phyloP scores from a whole-genome alignment of 495 filamentous ascomycete species.

The Talaromyces liani region DNA sequence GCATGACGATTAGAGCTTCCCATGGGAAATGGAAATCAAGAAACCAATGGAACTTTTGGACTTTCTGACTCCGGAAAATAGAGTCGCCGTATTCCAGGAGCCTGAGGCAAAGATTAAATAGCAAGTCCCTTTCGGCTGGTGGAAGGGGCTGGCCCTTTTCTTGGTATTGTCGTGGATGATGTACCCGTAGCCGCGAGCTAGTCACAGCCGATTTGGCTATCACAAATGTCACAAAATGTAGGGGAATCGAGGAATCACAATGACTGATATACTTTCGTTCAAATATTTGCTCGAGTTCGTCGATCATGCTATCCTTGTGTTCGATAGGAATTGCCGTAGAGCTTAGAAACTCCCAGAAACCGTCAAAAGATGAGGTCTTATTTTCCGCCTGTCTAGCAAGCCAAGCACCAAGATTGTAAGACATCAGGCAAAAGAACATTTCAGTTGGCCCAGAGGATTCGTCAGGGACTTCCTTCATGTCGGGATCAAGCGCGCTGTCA shows the following conservation, averaged over 20 bases:
- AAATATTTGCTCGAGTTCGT: conserved; percentile 25
- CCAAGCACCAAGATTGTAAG: conserved; percentile 38
- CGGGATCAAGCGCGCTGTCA: conserved; percentile 51
- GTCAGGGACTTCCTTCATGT: conserved; percentile 44
- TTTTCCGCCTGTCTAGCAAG: conserved; percentile 16
- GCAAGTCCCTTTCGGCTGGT: conserved; percentile 26
- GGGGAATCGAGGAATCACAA: conserved; percentile 52
- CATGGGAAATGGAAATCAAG: conserved; percentile 33
- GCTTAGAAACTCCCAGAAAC: conserved; percentile 24
- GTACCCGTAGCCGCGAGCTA: conserved; percentile 28
- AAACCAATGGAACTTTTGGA: conserved; percentile 27
- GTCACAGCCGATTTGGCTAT: conserved; percentile 32
- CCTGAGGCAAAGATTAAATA: conserved; percentile 30
- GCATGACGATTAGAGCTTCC: conserved; percentile 34
- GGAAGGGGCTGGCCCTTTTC: conserved; percentile 20
- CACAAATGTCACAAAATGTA: conserved; percentile 48
- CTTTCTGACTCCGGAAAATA: conserved; percentile 17
- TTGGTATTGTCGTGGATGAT: conserved; percentile 36
- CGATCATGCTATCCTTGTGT: conserved; percentile 39
- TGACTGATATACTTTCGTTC: conserved; percentile 43
- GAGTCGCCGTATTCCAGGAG: conserved; percentile 28
- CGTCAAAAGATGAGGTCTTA: conserved; percentile 18
- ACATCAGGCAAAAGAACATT: conserved; percentile 59
- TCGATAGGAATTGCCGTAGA: conserved; percentile 28
- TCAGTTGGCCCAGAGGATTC: conserved; percentile 54